These are phyloP conservation scores for Leccinum disarticulatum DNA, from an alignment of 768 basidiomycete species.

Conservation along the genomic window DNA sequence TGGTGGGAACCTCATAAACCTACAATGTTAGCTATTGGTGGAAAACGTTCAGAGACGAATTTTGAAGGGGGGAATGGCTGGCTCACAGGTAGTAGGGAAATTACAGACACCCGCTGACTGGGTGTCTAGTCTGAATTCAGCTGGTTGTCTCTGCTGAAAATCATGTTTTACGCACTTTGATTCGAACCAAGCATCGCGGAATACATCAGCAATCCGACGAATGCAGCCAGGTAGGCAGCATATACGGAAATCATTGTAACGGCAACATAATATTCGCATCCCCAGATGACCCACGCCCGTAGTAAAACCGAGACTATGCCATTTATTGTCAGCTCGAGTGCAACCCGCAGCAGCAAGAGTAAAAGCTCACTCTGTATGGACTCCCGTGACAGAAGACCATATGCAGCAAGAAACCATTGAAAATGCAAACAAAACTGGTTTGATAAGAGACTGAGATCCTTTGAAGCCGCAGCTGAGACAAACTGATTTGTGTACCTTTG, in stretches of 20 bases:
- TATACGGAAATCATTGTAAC: constrained; percentile 13
- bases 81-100: not conserved
- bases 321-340: not conserved
- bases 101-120: not conserved
- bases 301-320: constrained; percentile 15
- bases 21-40: not conserved
- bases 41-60: not conserved
- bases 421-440: constrained; percentile 16
- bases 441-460: not conserved
- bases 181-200: not conserved
- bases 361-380: not conserved
- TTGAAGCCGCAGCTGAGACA: not conserved
- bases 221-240: not conserved
- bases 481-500: constrained; percentile 1
- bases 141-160: not conserved
- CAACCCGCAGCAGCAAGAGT: not conserved
- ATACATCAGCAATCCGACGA: not conserved
- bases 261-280: not conserved
- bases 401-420: not conserved
- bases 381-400: not conserved
- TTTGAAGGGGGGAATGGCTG: not conserved
- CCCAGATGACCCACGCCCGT: constrained; percentile 22
- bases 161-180: not conserved
- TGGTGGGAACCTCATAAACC: not conserved
- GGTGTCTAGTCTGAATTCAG: not conserved